These are phyloP conservation scores for Aspergillus chevalieri DNA, from an alignment of 2,329 filamentous ascomycete genomes.

Conservation along the genomic window DNA sequence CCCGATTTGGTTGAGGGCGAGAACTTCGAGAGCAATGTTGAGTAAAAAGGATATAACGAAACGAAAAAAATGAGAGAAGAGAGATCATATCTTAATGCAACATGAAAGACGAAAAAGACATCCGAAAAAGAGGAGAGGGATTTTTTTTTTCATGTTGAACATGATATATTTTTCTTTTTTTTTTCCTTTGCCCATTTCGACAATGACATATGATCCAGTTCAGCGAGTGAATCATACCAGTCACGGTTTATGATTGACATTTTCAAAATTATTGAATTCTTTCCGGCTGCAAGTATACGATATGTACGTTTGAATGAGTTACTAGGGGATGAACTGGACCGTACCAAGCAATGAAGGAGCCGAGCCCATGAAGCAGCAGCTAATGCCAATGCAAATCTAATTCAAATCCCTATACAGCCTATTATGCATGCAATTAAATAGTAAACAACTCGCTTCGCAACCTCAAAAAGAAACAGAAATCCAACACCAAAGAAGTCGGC, in stretches of 20 bases:
- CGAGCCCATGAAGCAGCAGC: no score
- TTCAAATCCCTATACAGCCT: no score
- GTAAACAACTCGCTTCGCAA: neutral
- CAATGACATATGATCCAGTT: neutral
- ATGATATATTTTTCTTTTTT: neutral
- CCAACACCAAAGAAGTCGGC: neutral
- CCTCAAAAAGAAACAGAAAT: neutral
- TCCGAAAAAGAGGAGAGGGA: no score
- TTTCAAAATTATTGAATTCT: neutral
- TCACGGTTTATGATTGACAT: neutral
- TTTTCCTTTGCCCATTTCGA: neutral
- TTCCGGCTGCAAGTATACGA: no score
- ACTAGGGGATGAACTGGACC: no score
- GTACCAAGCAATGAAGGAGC: no score
- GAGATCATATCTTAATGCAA: neutral
- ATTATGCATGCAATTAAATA: neutral
- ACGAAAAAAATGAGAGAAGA: neutral
- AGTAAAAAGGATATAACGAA: conserved; percentile 51
- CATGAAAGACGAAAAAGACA: neutral
- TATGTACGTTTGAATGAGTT: no score
- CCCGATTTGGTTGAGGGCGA: conserved; percentile 94
- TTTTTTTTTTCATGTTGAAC: neutral
- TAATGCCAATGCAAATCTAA: no score
- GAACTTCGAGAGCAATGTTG: conserved; percentile 97
- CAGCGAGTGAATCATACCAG: neutral